Evolutionary conservation across 2,329 filamentous ascomycete genomes (phyloP).

Genomic region (Fusarium aywerte): DNA sequence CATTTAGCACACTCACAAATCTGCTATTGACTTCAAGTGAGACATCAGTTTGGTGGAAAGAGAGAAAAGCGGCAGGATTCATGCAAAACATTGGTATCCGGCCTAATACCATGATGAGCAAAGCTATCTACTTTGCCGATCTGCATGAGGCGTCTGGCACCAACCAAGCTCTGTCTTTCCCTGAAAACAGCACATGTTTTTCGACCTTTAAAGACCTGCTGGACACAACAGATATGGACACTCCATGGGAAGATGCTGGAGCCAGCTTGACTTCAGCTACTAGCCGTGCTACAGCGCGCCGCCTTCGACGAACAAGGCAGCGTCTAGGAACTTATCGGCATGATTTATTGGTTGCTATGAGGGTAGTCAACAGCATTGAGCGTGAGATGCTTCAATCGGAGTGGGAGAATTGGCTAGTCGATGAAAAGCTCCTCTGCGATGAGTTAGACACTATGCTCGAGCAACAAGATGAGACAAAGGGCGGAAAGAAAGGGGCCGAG

Average conservation of each 20-base stretch:
- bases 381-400: conserved; percentile 85
- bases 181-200: conserved; percentile 67
- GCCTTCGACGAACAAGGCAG: conserved; percentile 83
- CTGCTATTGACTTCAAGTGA: conserved; percentile 78
- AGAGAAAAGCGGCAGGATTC: conserved; percentile 81
- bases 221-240: conserved; percentile 67
- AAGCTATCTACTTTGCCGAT: conserved; percentile 84
- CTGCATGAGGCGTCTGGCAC: conserved; percentile 71
- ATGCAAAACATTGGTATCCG: conserved; percentile 84
- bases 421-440: conserved; percentile 81
- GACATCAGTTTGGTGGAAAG: conserved; percentile 83
- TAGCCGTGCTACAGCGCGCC: conserved; percentile 67
- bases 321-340: conserved; percentile 86
- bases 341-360: conserved; percentile 88
- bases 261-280: conserved; percentile 58
- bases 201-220: conserved; percentile 69
- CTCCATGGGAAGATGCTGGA: conserved; percentile 64
- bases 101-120: conserved; percentile 84
- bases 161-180: conserved; percentile 49
- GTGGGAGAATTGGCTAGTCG: conserved; percentile 91
- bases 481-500: conserved; percentile 29
- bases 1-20: conserved; percentile 77
- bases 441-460: conserved; percentile 63
- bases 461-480: conserved; percentile 30
- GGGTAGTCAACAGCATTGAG: conserved; percentile 90